These are phyloP conservation scores for Microstegium vimineum DNA, from an alignment of 176 grass and related monocot genomes.

Conservation along the genomic window DNA sequence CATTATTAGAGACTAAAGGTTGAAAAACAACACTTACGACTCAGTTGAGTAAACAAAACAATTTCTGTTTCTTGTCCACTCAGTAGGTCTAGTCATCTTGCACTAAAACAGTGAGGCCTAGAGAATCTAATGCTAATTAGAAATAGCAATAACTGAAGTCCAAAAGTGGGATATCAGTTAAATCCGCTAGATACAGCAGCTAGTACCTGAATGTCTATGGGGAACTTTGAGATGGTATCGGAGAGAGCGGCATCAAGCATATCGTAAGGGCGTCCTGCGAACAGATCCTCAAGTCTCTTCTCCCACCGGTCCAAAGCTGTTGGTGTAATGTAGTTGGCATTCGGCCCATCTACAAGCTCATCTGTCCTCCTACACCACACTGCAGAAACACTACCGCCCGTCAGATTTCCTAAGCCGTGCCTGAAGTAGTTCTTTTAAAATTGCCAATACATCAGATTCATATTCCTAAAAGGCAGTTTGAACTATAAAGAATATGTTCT, in stretches of 20 bases:
- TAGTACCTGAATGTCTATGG: constrained; percentile 85
- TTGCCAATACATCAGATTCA: neutral
- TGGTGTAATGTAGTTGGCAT: constrained; percentile 87
- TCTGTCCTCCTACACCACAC: constrained; percentile 99
- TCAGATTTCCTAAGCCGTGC: neutral
- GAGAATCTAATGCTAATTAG: neutral
- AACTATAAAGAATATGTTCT: constrained; percentile 23
- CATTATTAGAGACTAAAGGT: constrained; percentile 17
- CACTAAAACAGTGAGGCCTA: neutral
- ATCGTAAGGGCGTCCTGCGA: constrained; percentile 72
- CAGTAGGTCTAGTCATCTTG: constrained; percentile 14
- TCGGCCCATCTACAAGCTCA: constrained; percentile 91
- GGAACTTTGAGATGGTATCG: constrained; percentile 68
- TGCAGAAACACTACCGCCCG: neutral
- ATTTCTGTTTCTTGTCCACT: neutral
- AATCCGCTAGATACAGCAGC: neutral
- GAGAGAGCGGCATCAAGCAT: constrained; percentile 96
- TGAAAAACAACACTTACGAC: neutral
- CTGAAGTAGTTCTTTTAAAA: constrained; percentile 7
- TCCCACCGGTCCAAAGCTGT: constrained; percentile 89
- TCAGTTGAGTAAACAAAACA: neutral
- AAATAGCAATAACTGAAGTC: neutral
- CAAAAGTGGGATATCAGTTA: neutral
- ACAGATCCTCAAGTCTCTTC: constrained; percentile 80
- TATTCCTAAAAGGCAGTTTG: neutral